Percentiles rank a stretch among this genome's conserved stretches.
Conservation (phyloP, 2,329 filamentous ascomycete genomes). For the Arthrinium puccinioides region DNA sequence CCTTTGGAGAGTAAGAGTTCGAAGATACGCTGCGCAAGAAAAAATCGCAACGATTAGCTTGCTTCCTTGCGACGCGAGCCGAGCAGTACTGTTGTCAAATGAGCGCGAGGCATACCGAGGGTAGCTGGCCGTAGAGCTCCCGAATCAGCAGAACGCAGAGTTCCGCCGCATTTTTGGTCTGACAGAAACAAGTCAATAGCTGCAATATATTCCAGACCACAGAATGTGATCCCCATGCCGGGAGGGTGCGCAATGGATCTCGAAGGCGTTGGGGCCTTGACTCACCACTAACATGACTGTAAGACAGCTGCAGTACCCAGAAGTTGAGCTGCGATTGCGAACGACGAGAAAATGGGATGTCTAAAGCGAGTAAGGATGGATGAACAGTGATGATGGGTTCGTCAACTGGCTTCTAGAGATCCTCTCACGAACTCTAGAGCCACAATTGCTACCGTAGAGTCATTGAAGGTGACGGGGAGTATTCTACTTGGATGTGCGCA, state of each 20-base stretch:
- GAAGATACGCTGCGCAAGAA: constrained; percentile 66
- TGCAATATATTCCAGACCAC: neutral
- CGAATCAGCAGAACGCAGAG: constrained; percentile 85
- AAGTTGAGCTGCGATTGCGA: constrained; percentile 2
- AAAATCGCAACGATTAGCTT: too few species aligned
- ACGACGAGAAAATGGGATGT: neutral
- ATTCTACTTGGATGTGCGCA: neutral
- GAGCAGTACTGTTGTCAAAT: neutral
- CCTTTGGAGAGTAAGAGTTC: constrained; percentile 71
- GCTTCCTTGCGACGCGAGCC: neutral
- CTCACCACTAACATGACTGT: constrained; percentile 25
- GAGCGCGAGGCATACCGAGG: constrained; percentile 82
- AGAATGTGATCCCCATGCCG: constrained; percentile 1
- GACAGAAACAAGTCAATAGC: constrained; percentile 15
- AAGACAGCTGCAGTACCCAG: too few species aligned
- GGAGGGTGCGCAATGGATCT: constrained; percentile 6
- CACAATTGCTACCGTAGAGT: constrained; percentile 60
- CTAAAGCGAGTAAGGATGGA: constrained; percentile 7
- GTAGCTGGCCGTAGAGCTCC: constrained; percentile 85
- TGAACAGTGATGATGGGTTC: constrained; percentile 15
- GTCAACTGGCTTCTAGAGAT: constrained; percentile 66
- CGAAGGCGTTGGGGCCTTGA: constrained; percentile 9
- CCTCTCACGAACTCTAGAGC: constrained; percentile 73
- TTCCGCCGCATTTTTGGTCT: constrained; percentile 73
- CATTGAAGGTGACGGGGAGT: constrained; percentile 37